Percentiles rank a stretch among this genome's conserved stretches.
phyloP scores from a whole-genome alignment of 1,284 basidiomycete genomes.

The Sanguinoderma infundibulare region DNA sequence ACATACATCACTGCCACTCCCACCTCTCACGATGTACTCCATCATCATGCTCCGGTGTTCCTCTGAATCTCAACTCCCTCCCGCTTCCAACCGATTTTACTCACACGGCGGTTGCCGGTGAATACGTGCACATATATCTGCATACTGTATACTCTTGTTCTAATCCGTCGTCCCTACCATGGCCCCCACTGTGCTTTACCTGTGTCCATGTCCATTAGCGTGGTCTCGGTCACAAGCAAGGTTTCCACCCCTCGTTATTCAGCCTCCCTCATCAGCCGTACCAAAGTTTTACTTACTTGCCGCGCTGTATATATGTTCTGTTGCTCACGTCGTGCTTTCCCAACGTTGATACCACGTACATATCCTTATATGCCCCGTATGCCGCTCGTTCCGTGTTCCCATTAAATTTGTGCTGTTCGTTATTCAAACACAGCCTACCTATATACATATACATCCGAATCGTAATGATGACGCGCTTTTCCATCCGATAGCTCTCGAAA shows the following conservation, averaged over 20 bases:
- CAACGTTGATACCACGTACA: background rate
- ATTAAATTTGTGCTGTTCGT: too few species aligned
- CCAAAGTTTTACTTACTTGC: too few species aligned
- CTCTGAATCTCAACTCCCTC: too few species aligned
- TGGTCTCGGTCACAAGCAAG: too few species aligned
- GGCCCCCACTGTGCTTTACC: too few species aligned
- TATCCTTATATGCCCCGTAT: background rate
- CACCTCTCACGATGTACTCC: background rate
- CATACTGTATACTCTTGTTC: conserved; percentile 14
- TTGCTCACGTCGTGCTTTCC: background rate
- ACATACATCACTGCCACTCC: background rate
- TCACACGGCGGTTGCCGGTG: background rate
- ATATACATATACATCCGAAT: too few species aligned
- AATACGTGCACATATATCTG: conserved; percentile 4
- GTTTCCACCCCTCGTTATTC: too few species aligned
- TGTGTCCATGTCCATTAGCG: too few species aligned
- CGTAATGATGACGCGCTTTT: too few species aligned
- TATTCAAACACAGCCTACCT: too few species aligned
- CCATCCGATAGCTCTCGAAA: background rate
- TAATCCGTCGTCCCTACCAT: conserved; percentile 9
- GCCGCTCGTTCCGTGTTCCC: background rate
- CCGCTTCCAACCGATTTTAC: too few species aligned
- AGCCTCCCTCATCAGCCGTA: too few species aligned
- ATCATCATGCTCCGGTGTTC: background rate
- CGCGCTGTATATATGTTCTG: conserved; percentile 6